Percentiles rank a stretch among this genome's conserved stretches.
Conservation (phyloP, 768 basidiomycete genomes). For the Suillus bovinus region DNA sequence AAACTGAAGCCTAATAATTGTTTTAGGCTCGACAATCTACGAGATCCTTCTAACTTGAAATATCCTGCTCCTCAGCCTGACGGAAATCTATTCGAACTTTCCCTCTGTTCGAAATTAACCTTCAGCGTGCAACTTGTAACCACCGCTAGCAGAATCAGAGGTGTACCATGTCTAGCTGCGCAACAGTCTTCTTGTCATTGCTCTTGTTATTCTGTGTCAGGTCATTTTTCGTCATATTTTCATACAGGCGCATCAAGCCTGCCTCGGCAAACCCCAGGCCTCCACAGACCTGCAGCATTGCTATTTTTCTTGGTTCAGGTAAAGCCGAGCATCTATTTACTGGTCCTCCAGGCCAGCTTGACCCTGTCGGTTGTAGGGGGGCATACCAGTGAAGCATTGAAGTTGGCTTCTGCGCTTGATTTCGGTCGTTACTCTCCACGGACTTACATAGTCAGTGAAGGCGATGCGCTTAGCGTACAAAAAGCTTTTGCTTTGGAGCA, state of each 20-base stretch:
- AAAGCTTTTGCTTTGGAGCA: constrained; percentile 71
- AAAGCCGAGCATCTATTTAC: constrained; percentile 23
- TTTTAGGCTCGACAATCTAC: neutral
- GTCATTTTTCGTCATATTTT: neutral
- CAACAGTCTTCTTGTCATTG: neutral
- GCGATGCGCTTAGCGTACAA: constrained; percentile 73
- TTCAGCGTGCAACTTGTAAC: neutral
- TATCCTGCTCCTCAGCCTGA: neutral
- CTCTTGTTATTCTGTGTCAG: neutral
- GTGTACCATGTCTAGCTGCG: neutral
- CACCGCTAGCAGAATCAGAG: neutral
- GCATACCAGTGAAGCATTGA: constrained; percentile 87
- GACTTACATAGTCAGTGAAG: constrained; percentile 80
- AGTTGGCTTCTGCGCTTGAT: constrained; percentile 70
- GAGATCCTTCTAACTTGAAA: neutral
- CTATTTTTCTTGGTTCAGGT: constrained; percentile 95
- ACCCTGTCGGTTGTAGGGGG: constrained; percentile 61
- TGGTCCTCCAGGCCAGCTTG: constrained; percentile 7
- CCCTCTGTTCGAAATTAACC: neutral
- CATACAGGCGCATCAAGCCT: neutral
- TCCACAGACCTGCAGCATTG: constrained; percentile 48
- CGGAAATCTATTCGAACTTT: neutral
- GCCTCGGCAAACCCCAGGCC: neutral
- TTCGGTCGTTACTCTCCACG: constrained; percentile 74
- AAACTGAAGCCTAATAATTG: neutral